Evolutionary conservation across 2,329 filamentous ascomycete species (phyloP).

Genomic region (Beauveria medogensis): DNA sequence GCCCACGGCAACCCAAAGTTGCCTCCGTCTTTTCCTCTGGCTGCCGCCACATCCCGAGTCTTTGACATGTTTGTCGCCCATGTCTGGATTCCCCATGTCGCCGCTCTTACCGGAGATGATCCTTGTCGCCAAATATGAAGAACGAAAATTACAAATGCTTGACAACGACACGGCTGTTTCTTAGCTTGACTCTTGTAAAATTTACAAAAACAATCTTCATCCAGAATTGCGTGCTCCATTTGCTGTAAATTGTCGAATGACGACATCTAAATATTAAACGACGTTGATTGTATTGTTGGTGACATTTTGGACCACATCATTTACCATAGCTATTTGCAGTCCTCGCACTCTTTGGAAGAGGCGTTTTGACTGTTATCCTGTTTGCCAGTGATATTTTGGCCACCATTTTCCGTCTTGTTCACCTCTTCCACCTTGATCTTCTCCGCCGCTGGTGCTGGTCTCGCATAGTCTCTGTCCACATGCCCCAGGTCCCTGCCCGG

Average conservation of each 20-base stretch:
- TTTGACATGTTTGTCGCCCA: slow-evolving; percentile 8
- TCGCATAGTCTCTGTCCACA: slow-evolving; percentile 50
- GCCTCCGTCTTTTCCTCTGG: background rate
- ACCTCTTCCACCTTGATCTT: background rate
- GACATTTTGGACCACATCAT: too few species aligned
- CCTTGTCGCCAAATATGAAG: slow-evolving; percentile 5
- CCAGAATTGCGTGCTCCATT: slow-evolving; percentile 8
- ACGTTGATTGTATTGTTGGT: background rate
- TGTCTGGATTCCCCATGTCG: slow-evolving; percentile 3
- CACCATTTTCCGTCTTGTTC: background rate
- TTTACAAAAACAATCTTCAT: slow-evolving; percentile 24
- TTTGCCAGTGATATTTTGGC: background rate
- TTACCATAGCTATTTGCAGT: background rate
- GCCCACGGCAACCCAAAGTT: background rate
- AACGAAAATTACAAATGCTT: slow-evolving; percentile 10
- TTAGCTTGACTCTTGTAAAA: slow-evolving; percentile 34
- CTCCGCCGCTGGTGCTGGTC: background rate
- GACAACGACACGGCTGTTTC: slow-evolving; percentile 31
- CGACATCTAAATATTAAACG: too few species aligned
- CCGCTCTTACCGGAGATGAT: background rate
- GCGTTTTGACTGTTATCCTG: background rate
- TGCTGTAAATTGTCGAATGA: background rate
- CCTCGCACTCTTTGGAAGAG: slow-evolving; percentile 12
- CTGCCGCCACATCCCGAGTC: background rate
- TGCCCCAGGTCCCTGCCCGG: slow-evolving; percentile 74